These are phyloP conservation scores for Endoconidiophora laricicola DNA, from an alignment of 2,329 filamentous ascomycete genomes.

Conservation along the genomic window DNA sequence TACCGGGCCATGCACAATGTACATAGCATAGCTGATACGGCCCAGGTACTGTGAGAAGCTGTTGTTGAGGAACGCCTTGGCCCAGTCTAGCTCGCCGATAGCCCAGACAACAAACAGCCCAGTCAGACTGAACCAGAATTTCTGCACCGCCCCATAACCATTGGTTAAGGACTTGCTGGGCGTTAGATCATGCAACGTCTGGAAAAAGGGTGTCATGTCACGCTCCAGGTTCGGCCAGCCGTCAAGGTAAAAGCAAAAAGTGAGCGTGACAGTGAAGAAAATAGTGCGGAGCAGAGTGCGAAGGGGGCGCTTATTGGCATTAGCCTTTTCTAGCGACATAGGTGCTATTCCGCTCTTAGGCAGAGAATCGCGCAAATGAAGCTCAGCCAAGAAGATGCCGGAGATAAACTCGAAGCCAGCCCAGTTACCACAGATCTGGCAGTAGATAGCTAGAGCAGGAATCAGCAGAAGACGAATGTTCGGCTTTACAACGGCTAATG, in stretches of 20 bases:
- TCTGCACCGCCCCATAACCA: slow-evolving; percentile 27
- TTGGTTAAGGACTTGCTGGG: slow-evolving; percentile 31
- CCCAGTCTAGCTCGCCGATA: slow-evolving; percentile 28
- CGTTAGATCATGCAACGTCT: slow-evolving; percentile 34
- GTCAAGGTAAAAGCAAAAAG: slow-evolving; percentile 21
- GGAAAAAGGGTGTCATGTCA: slow-evolving; percentile 12
- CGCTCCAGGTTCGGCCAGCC: slow-evolving; percentile 12
- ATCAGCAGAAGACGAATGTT: slow-evolving; percentile 28
- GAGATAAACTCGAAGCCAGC: slow-evolving; percentile 26
- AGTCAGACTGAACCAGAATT: slow-evolving; percentile 40
- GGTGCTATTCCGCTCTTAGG: slow-evolving; percentile 3
- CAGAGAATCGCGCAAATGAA: slow-evolving; percentile 27
- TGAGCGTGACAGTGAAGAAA: slow-evolving; percentile 6
- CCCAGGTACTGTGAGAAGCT: slow-evolving; percentile 39
- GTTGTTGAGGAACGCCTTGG: slow-evolving; percentile 35
- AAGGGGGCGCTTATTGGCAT: neutral
- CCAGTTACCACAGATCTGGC: slow-evolving; percentile 11
- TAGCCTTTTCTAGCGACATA: slow-evolving; percentile 5
- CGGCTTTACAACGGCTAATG: slow-evolving; percentile 29
- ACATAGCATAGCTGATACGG: slow-evolving; percentile 42
- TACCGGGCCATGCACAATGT: slow-evolving; percentile 33
- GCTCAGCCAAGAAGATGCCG: slow-evolving; percentile 38
- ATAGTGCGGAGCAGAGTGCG: neutral
- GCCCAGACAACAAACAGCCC: slow-evolving; percentile 35
- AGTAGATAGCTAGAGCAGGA: slow-evolving; percentile 26